A percentile compares a stretch with the other conserved stretches of the same genome.
phyloP scores from a whole-genome alignment of 306 rosid species.

The Cucurbita ficifolia region DNA sequence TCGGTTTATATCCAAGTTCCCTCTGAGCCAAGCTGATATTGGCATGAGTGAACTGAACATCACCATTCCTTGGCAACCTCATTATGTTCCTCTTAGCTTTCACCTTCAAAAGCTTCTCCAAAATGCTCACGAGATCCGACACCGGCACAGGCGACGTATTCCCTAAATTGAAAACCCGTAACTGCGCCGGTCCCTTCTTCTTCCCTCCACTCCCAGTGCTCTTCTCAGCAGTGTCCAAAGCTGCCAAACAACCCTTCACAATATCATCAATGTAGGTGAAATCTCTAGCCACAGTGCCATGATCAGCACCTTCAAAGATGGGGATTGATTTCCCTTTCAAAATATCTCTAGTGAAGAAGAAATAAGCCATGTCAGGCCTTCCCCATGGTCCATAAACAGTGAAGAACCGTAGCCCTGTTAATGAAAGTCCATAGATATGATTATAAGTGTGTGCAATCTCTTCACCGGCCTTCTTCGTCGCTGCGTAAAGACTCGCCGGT shows the following conservation, averaged over 20 bases:
- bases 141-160: conserved; percentile 92
- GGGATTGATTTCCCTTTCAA: conserved; percentile 70
- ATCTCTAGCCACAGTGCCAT: conserved; percentile 87
- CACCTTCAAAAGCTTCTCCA: conserved; percentile 88
- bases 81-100: conserved; percentile 66
- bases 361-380: conserved; percentile 94
- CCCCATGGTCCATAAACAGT: conserved; percentile 99
- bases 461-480: conserved; percentile 96
- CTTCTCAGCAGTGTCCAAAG: conserved; percentile 90
- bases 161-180: conserved; percentile 88
- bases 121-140: conserved; percentile 61
- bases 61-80: conserved; percentile 88
- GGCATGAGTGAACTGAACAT: conserved; percentile 87
- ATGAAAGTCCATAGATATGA: conserved; percentile 81
- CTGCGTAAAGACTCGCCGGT: conserved; percentile 92
- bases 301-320: conserved; percentile 72
- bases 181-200: conserved; percentile 78
- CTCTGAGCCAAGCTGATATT: conserved; percentile 80
- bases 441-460: conserved; percentile 93
- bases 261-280: conserved; percentile 95
- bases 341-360: conserved; percentile 79
- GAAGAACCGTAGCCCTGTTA: conserved; percentile 79
- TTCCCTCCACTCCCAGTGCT: conserved; percentile 95
- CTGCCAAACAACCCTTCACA: conserved; percentile 80
- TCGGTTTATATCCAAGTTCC: conserved; percentile 79